Evolutionary conservation across 192 early-diverging fungal species (phyloP), one percentile per base, ranked within the genome.

Genomic region (Entrophospora sp.): DNA sequence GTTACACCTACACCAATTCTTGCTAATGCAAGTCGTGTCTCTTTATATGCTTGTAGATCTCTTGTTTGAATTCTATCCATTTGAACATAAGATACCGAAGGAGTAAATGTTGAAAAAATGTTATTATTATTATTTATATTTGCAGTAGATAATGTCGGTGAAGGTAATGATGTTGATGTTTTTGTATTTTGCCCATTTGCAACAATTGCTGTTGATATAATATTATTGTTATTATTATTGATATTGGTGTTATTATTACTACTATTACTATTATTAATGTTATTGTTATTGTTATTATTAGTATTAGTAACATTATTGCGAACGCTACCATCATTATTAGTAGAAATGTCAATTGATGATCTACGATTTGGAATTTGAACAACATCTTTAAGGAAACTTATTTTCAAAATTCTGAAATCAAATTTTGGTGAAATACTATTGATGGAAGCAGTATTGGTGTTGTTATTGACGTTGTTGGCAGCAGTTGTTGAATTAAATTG

Each of bases 1-100:
- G 85, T 85, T 18, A 92, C 90, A 30, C 90, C 90, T 30, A 90
- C 88, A 51, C 90, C 90, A 66, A 90, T 88, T 37, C 83, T 78
- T 7, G 81, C 79, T 28, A 71, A 70, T 16, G 77, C 74, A 22
- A 60, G 71, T 34, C 71, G 70, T 57, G 76, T 73, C 37, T 75
- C 73, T 22, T 75, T 75, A 37, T 79, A 36, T 3, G 85, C 79
- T 35, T 78, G 75, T 49, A 68, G 66, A 68, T 85, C 84, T 66
- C 79, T 65, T 5, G 71, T 64, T 44, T 75, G 72, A 28, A 87
- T 48, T 55, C 75, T 76, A 32, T 85, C 85, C 28, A 87, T 55
- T 28, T 80, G 74, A 7, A 87, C 73, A 52, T 53, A 68, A 28
- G 74, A 68, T 1, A 83, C 71, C 6, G 67, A 52, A 3, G 78